Percentiles rank a stretch among this genome's conserved stretches.
Evolutionary conservation across 805 yeast species (phyloP).

Genomic region (Metschnikowia picachoensis): DNA sequence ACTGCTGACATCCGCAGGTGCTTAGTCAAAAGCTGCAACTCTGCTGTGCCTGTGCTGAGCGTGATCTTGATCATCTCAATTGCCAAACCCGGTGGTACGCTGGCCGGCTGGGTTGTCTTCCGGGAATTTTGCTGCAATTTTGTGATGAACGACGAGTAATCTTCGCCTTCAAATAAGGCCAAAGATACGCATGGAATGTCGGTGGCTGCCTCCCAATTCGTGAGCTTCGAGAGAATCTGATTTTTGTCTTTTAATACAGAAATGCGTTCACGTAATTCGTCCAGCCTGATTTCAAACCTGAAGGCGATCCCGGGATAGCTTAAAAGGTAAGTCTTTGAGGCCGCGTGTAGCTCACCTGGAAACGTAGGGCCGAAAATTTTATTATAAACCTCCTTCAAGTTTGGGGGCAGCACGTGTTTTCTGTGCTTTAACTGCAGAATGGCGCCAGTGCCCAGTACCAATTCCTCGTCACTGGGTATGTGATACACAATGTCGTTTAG

Average conservation of each 20-base stretch:
- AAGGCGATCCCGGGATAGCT: slow-evolving; percentile 58
- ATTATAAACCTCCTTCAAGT: slow-evolving; percentile 47
- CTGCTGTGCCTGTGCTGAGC: slow-evolving; percentile 21
- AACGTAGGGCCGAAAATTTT: slow-evolving; percentile 60
- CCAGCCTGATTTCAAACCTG: slow-evolving; percentile 33
- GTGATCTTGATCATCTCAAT: slow-evolving; percentile 13
- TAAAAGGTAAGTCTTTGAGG: slow-evolving; percentile 35
- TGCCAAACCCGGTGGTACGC: neutral
- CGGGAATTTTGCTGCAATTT: slow-evolving; percentile 3
- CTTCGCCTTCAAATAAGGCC: slow-evolving; percentile 37
- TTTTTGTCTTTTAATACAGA: slow-evolving; percentile 17
- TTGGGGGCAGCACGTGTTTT: slow-evolving; percentile 18
- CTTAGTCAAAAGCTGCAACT: slow-evolving; percentile 19
- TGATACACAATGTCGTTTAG: slow-evolving; percentile 26
- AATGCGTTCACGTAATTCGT: slow-evolving; percentile 17
- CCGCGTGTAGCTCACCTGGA: slow-evolving; percentile 41
- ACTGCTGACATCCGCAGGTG: slow-evolving; percentile 1
- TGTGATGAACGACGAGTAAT: slow-evolving; percentile 27
- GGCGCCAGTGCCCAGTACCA: neutral
- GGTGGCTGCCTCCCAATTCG: slow-evolving; percentile 29
- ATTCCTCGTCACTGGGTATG: slow-evolving; percentile 13
- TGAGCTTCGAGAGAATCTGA: slow-evolving; percentile 24
- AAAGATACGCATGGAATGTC: slow-evolving; percentile 38
- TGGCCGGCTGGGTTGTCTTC: neutral
- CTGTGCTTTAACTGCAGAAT: slow-evolving; percentile 1